Evolutionary conservation across 331 rosid species (phyloP), one percentile per base, ranked within the genome.

Genomic region (Pyrus hybrid): DNA sequence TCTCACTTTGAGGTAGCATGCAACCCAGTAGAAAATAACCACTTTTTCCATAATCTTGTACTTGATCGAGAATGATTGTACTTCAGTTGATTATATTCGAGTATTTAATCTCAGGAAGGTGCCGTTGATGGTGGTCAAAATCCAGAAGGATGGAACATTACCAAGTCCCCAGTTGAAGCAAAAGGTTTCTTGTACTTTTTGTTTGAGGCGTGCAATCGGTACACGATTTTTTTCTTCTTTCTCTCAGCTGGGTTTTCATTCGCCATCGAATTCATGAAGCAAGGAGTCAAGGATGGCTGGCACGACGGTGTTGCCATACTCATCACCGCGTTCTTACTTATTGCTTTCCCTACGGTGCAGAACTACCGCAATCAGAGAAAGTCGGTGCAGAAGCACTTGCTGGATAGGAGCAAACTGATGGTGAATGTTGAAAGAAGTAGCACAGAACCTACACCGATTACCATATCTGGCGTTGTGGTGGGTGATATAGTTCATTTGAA

Each of bases 271-370:
- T 76, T 80, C 14, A 74, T 35, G 68, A 56, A 80, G 77, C 86
- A 83, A 78, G 96, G 96, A 32, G 63, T 73, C 13, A 76, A 70
- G 80, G 17, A 80, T 76, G 89, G 96, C 16, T 91, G 95, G 96
- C 89, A 79, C 5, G 96, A 87, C 25, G 86, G 85, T 29, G 78
- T 76, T 67, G 90, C 85, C 13, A 78, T 87, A 28, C 65, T 90
- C 14, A 3, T 80, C n/a, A 63, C 88, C 2, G 47, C 81, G 25
- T 5, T 82, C 30, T 2, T 88, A 45, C 61, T 86, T 14, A 37
- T 93, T 51, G 45, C 76, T 56, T 57, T 77, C 78, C 32, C 88
- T 74, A 70, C 89, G 0, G 43, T 80, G 17, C n/a, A 70, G 33
- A 76, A 67, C 79, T 81, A 78, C 76, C 32, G 2, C 70, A 79